Evolutionary conservation across 2,329 filamentous ascomycete genomes (phyloP).

Genomic region (Arthrobotrys entomopaga): DNA sequence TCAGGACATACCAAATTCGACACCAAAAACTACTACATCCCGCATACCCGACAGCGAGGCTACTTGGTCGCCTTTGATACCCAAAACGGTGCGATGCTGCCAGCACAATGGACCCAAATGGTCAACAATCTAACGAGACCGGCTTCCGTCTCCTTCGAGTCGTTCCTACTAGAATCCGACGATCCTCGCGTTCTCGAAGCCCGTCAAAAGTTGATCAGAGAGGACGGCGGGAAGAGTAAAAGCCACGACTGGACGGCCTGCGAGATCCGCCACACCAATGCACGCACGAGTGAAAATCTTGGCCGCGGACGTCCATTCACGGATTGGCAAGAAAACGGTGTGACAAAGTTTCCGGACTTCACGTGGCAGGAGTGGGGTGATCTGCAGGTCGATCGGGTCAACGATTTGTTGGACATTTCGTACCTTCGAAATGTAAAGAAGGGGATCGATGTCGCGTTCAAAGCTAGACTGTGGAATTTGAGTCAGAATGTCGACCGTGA

Average conservation of each 20-base stretch:
- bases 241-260: slow-evolving; percentile 68
- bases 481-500: slow-evolving; percentile 77
- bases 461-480: slow-evolving; percentile 69
- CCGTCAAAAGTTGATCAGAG: slow-evolving; percentile 65
- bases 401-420: slow-evolving; percentile 74
- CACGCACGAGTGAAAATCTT: slow-evolving; percentile 67
- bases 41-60: slow-evolving; percentile 73
- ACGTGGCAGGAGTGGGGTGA: slow-evolving; percentile 64
- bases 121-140: slow-evolving; percentile 67
- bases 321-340: slow-evolving; percentile 69
- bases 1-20: slow-evolving; percentile 68
- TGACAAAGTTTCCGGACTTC: slow-evolving; percentile 68
- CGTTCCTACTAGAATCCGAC: slow-evolving; percentile 70
- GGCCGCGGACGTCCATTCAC: slow-evolving; percentile 70
- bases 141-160: slow-evolving; percentile 67
- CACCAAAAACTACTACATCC: slow-evolving; percentile 77
- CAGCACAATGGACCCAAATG: slow-evolving; percentile 63
- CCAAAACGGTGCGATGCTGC: slow-evolving; percentile 59
- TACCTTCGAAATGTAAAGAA: slow-evolving; percentile 62
- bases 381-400: slow-evolving; percentile 69
- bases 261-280: slow-evolving; percentile 69
- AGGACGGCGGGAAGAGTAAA: slow-evolving; percentile 57
- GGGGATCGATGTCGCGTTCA: slow-evolving; percentile 58
- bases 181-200: slow-evolving; percentile 68
- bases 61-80: slow-evolving; percentile 71